Evolutionary conservation across 148 eudicot species (phyloP), one percentile per base, ranked within the genome.

Genomic region (Beta vulgaris): DNA sequence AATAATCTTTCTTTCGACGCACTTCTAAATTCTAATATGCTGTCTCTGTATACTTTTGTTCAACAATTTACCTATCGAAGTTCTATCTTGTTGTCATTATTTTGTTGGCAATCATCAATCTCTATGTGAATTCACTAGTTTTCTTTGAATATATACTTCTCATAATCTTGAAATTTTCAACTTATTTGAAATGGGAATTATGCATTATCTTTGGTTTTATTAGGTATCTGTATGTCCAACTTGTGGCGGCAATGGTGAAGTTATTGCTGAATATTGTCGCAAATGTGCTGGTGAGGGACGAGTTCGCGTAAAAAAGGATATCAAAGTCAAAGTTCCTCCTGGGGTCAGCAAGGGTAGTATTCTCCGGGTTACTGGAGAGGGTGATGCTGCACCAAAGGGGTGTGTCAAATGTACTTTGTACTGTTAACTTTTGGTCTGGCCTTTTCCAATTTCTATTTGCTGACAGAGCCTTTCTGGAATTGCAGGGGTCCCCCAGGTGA

Each of bases 351-450:
- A 87, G 73, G 98, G 99, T 40, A 95, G 99, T 75, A 88, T 95
- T 77, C 96, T 92, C 46, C 90, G 97, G 79, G 99, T 95, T 66
- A 81, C 89, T 78, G 94, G 99, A 81, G 99, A 95, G 80, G 99
- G 99, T 80, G 99, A 95, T 86, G 99, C 99, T 55, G 99, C 92
- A 69, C 94, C 93, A 68, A 95, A 88, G 79, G 97, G 99, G 99
- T 95, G 92, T 75, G 87, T 64, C 42, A 54, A 75, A 60, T 32
- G 39, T 72, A 70, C 74, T 35, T 1, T 68, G 35, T 36, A 16
- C 25, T 60, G 3, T n/a, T 51, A 35, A 51, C 26, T 28, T 49
- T 40, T 36, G 19, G 25, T 73, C n/a, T 1, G 35, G 54, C 23
- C 15, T 3, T 29, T 69, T 54, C n/a, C 2, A 69, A 21, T 36